phyloP scores from a whole-genome alignment of 108 stramenopile genomes.

The Mayamaea pseudoterrestris region DNA sequence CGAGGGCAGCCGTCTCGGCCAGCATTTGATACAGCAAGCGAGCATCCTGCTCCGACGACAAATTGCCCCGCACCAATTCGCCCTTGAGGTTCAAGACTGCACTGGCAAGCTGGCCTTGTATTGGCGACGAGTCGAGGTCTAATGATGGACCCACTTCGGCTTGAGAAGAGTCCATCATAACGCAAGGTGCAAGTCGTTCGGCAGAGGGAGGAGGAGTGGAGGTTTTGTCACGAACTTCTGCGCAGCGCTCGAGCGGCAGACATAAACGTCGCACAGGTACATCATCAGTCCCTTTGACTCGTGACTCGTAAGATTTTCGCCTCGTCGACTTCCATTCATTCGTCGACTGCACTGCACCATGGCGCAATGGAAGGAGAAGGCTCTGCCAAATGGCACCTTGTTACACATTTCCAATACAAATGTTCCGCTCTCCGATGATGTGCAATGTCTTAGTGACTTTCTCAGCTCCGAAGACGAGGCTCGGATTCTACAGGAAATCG shows the following conservation, averaged over 20 bases:
- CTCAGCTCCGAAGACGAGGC: neutral
- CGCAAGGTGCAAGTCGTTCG: too few relatives aligned
- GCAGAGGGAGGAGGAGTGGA: too few relatives aligned
- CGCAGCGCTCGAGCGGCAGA: too few relatives aligned
- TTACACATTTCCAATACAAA: conserved; percentile 6
- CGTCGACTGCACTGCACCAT: too few relatives aligned
- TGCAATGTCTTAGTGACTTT: neutral
- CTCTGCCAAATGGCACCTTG: neutral
- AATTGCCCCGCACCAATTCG: conserved; percentile 7
- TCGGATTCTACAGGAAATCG: neutral
- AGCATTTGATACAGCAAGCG: conserved; percentile 8
- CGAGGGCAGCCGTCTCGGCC: conserved; percentile 1
- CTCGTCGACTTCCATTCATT: too few relatives aligned
- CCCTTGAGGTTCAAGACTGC: conserved; percentile 9
- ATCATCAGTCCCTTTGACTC: too few relatives aligned
- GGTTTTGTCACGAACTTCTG: too few relatives aligned
- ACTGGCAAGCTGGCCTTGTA: conserved; percentile 9
- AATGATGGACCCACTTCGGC: too few relatives aligned
- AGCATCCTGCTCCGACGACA: conserved; percentile 3
- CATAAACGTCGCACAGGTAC: too few relatives aligned
- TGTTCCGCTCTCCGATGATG: conserved; percentile 2
- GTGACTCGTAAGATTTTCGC: too few relatives aligned
- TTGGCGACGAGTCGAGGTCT: conserved; percentile 6
- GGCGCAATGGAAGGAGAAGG: too few relatives aligned
- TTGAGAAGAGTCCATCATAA: too few relatives aligned